Conservation (phyloP, 148 eudicot species). For the Mesembryanthemum crystallinum region DNA sequence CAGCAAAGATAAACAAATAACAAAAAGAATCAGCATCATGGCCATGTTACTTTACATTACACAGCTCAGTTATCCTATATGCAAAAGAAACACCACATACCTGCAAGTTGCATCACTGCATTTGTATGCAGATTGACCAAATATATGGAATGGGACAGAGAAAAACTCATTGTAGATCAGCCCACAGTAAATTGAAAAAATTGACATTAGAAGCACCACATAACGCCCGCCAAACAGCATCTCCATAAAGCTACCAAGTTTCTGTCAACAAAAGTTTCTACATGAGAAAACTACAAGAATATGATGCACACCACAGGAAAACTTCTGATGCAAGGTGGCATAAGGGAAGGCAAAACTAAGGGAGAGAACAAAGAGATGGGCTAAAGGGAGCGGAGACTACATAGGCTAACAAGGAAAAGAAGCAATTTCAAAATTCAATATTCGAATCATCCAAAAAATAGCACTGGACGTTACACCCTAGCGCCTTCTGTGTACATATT, state of each 20-base stretch:
- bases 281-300: conserved; percentile 15
- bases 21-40: background rate
- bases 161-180: conserved; percentile 96
- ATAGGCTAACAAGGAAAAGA: background rate
- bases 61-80: background rate
- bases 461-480: background rate
- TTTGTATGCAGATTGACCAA: conserved; percentile 88
- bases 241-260: conserved; percentile 99
- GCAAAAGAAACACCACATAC: conserved; percentile 29
- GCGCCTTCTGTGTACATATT: background rate
- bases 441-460: background rate
- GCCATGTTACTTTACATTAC: no score
- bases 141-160: conserved; percentile 91
- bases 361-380: background rate
- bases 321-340: background rate
- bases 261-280: conserved; percentile 45
- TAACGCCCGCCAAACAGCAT: conserved; percentile 99
- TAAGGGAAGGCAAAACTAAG: background rate
- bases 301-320: conserved; percentile 8
- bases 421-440: conserved; percentile 1
- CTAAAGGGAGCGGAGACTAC: background rate
- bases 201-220: conserved; percentile 83
- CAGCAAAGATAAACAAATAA: background rate
- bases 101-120: conserved; percentile 91
- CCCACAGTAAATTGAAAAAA: conserved; percentile 93